These are phyloP conservation scores for Heliamphora pulchella DNA, from an alignment of 179 eudicot genomes.

Conservation along the genomic window DNA sequence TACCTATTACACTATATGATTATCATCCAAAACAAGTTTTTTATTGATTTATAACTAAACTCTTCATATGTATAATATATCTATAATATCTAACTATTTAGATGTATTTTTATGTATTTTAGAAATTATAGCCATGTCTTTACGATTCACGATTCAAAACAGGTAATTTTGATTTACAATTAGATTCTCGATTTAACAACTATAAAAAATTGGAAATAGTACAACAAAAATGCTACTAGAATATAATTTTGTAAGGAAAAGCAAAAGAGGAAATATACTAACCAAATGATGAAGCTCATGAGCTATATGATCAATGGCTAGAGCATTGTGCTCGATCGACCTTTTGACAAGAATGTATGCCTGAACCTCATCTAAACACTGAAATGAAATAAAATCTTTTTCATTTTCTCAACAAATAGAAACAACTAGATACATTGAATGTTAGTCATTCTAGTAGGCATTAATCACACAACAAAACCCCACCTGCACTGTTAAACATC, in stretches of 20 bases:
- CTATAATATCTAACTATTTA: too few relatives aligned
- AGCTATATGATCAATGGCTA: constrained; percentile 25
- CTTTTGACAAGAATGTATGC: constrained; percentile 75
- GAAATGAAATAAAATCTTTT: constrained; percentile 18
- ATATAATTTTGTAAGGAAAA: neutral
- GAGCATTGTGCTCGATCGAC: constrained; percentile 34
- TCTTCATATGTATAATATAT: too few relatives aligned
- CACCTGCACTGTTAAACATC: neutral
- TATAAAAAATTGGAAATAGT: neutral
- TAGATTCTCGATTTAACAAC: too few relatives aligned
- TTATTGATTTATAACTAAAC: too few relatives aligned
- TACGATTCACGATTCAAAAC: too few relatives aligned
- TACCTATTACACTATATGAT: too few relatives aligned
- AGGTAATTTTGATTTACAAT: too few relatives aligned
- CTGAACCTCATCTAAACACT: constrained; percentile 93
- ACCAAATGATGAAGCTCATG: constrained; percentile 64
- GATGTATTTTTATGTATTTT: too few relatives aligned
- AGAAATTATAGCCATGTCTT: too few relatives aligned
- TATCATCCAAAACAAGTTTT: too few relatives aligned
- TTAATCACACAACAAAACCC: neutral
- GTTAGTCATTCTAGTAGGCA: neutral
- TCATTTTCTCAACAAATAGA: constrained; percentile 7
- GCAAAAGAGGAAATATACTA: constrained; percentile 23
- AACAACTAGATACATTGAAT: neutral
- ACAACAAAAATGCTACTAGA: neutral